Evolutionary conservation across 768 basidiomycete species (phyloP), one percentile per base, ranked within the genome.

Genomic region (Pulveroboletus sp.): DNA sequence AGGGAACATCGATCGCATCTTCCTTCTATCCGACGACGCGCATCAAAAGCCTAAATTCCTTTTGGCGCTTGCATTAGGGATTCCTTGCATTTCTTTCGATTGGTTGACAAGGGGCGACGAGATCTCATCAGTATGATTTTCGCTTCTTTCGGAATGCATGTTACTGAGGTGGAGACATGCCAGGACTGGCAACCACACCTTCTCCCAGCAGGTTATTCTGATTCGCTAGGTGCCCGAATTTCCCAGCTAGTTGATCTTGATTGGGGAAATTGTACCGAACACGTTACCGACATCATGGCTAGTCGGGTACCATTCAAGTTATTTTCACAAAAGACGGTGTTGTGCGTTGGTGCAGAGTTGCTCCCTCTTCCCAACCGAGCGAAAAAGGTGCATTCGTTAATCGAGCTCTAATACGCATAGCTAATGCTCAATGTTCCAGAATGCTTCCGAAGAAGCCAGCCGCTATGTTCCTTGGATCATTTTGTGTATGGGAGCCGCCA

Each of bases 21-120:
- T 89, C 65, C 71, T 90, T 34, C 53, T 90, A 14, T 79, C 87
- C 0, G 83, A 89, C 53, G 78, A 82, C 13, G 63, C 75, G 9
- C 80, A 76, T 55, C 78, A 81, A 49, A 93, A 89, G 56, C 79
- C 85, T 10, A 94, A 93, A 66, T 92, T 79, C 59, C 72, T 95
- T 45, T 75, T 85, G 4, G 88, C 91, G 6, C 76, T 97, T 29
- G 91, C 89, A 0, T 71, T 93, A 34, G 93, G 93, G 11, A 82
- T 96, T 44, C 93, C 93, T 4, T 93, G 89, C 56, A 59, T 96
- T 22, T 77, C 76, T 2, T 63, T 75, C 6, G 68, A 73, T 11
- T 93, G 83, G 79, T 62, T 63, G 54, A 59, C 46, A 20, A 56
- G 36, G 34, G 49, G 49, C 32, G 43, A 72, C 70, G 50, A 63